These are phyloP conservation scores for Dothiorella sarmentorum DNA, from an alignment of 2,329 filamentous ascomycete species.

Conservation along the genomic window DNA sequence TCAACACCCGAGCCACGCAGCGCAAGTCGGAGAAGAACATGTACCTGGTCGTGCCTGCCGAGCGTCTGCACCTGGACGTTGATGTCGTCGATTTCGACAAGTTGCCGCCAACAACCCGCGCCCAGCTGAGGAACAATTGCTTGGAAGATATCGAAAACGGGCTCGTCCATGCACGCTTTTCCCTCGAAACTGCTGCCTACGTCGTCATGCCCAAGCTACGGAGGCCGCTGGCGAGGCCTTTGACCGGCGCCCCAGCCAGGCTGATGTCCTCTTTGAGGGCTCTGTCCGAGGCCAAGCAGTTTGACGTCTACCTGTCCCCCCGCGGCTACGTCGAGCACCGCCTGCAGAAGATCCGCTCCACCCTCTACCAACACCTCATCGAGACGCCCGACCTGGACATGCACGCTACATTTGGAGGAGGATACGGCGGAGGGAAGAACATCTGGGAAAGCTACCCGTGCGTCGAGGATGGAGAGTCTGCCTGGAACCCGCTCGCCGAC, in stretches of 20 bases:
- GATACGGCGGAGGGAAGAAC: not conserved
- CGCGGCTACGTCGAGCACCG: not conserved
- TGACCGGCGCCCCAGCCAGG: not conserved
- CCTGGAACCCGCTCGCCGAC: not conserved
- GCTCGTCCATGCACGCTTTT: not conserved
- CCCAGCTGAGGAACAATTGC: not conserved
- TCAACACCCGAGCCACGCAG: not conserved
- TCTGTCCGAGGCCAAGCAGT: not conserved
- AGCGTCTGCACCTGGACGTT: not conserved
- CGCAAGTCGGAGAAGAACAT: not conserved
- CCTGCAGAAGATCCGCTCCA: not conserved
- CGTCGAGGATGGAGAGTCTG: not conserved
- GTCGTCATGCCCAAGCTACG: not conserved
- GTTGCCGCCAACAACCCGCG: not conserved
- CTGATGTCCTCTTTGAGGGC: not conserved
- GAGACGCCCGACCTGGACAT: not conserved
- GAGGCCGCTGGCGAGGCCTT: not conserved
- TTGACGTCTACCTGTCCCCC: not conserved
- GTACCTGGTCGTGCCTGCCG: not conserved
- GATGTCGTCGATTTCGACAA: not conserved
- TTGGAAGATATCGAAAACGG: not conserved
- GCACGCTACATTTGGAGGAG: not conserved
- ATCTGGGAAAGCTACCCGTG: slow-evolving; percentile 6
- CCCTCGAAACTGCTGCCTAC: not conserved
- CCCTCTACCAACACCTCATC: not conserved